Evolutionary conservation across 176 grass and related monocot species (phyloP).

Genomic region (Tuctoria greenei): DNA sequence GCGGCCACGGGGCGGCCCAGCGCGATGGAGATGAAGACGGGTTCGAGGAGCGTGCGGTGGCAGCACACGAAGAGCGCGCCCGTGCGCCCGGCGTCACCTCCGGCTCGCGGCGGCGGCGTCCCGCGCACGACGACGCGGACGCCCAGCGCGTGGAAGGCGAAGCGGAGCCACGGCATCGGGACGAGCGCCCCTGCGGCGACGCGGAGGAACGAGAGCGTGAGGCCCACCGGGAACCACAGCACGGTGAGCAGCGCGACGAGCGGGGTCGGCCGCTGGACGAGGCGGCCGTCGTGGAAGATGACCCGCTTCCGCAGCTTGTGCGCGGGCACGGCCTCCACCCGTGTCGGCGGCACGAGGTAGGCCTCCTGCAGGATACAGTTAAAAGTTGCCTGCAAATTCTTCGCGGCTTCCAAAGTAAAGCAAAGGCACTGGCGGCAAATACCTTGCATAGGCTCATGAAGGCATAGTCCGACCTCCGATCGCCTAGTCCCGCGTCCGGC

Average conservation of each 20-base stretch:
- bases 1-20: constrained; percentile 44
- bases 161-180: constrained; percentile 42
- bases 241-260: constrained; percentile 27
- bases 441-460: constrained; percentile 65
- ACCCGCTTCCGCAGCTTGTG: constrained; percentile 55
- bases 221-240: constrained; percentile 50
- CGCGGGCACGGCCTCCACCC: constrained; percentile 33
- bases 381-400: no score
- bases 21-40: constrained; percentile 53
- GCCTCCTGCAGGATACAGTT: constrained; percentile 41
- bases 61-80: constrained; percentile 54
- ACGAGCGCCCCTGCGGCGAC: constrained; percentile 37
- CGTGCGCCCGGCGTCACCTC: not conserved
- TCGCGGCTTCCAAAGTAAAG: no score
- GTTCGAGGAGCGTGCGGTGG: constrained; percentile 69
- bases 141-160: constrained; percentile 35
- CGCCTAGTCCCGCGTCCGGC: constrained; percentile 49
- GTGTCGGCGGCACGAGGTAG: constrained; percentile 33
- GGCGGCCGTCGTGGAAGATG: constrained; percentile 76
- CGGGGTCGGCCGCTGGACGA: constrained; percentile 48
- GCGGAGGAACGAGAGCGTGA: constrained; percentile 44
- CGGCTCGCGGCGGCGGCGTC: not conserved
- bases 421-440: not conserved
- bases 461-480: constrained; percentile 44
- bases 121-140: constrained; percentile 43